phyloP scores from a whole-genome alignment of 2,329 filamentous ascomycete species.

The Graphium sp. region DNA sequence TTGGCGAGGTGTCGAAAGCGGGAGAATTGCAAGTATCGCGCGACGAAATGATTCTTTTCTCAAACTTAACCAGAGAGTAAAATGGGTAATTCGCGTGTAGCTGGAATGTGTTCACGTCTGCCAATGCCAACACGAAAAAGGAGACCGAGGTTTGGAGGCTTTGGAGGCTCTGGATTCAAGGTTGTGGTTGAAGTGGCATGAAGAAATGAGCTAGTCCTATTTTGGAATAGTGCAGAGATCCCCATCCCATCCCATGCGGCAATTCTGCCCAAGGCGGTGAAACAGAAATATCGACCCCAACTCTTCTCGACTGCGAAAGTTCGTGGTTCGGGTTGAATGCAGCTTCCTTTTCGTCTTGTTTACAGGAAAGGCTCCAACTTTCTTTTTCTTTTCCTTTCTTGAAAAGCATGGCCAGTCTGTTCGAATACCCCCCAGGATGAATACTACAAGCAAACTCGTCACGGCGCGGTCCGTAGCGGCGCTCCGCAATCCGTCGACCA shows the following conservation, averaged over 20 bases:
- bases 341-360: background rate
- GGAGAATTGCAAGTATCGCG: background rate
- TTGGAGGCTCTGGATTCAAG: too few relatives aligned
- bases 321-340: background rate
- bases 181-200: conserved; percentile 23
- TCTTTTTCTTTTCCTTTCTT: background rate
- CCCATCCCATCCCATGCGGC: too few relatives aligned
- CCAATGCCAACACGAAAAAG: too few relatives aligned
- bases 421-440: conserved; percentile 24
- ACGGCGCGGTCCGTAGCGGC: conserved; percentile 15
- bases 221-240: conserved; percentile 10
- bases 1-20: conserved; percentile 5
- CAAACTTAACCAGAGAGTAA: too few relatives aligned
- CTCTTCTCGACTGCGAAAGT: conserved; percentile 1
- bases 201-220: conserved; percentile 16
- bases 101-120: too few relatives aligned
- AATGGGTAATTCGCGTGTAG: too few relatives aligned
- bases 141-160: too few relatives aligned
- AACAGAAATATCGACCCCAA: conserved; percentile 11
- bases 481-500: conserved; percentile 11
- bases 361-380: too few relatives aligned
- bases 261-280: conserved; percentile 22
- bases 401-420: conserved; percentile 3
- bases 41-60: too few relatives aligned
- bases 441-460: conserved; percentile 19